Percentiles rank a stretch among this genome's conserved stretches.
These are phyloP conservation scores for Oryza brachyantha DNA, from an alignment of 176 grass and related monocot species.

Conservation along the genomic window DNA sequence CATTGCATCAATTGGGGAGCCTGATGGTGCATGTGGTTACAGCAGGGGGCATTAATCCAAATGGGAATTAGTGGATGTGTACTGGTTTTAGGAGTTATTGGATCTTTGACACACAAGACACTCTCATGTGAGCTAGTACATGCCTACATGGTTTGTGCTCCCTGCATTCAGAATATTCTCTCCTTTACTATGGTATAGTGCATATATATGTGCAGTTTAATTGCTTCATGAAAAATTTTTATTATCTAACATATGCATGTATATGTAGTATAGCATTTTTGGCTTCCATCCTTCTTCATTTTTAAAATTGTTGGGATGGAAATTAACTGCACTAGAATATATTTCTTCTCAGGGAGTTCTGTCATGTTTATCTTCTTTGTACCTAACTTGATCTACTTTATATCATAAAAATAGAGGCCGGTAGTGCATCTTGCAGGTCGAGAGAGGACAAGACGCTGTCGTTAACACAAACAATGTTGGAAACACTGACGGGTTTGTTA, in stretches of 20 bases:
- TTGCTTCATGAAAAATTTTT: background rate
- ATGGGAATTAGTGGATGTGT: conserved; percentile 29
- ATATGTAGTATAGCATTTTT: background rate
- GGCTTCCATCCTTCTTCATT: no score
- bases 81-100: conserved; percentile 25
- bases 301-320: background rate
- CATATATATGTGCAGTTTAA: background rate
- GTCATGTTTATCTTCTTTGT: background rate
- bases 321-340: background rate
- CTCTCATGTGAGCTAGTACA: conserved; percentile 30
- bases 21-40: conserved; percentile 46
- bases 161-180: background rate
- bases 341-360: background rate
- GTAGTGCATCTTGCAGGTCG: background rate
- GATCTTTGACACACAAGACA: background rate
- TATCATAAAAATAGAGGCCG: background rate
- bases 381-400: background rate
- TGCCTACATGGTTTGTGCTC: background rate
- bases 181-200: background rate
- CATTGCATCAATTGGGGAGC: conserved; percentile 35
- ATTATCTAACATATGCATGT: background rate
- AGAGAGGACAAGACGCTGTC: background rate
- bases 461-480: background rate
- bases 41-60: conserved; percentile 51
- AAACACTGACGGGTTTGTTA: background rate